Base-by-base conservation (phyloP, 202 grass and related monocot species). In the Cymbopogon flexuosus region DNA sequence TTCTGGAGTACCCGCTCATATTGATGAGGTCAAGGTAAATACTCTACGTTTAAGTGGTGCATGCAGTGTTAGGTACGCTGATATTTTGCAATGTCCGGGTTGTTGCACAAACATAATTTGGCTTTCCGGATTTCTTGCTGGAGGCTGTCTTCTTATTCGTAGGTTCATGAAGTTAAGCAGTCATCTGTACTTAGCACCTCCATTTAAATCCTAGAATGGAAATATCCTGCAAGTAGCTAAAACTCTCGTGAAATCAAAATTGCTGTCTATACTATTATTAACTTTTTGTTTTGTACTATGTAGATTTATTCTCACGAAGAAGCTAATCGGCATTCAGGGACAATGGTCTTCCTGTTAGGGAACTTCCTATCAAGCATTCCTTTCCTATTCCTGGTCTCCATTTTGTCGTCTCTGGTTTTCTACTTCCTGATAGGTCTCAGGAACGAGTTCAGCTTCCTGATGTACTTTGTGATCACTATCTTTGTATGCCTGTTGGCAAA, bases 401-500 rank as follows among this genome's bases (percentile, higher is more conserved):
- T 97, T 71, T 87, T 88, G 3, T 91, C 90, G 0, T 87, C 94
- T 9, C 21, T 97, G 72, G 72, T 90, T 14, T 94, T 97, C 84
- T 97, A 97, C 88, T 97, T 94, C 79, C 76, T 94, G 23, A 58
- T 92, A 40, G 94, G 94, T 29, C 74, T 97, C 31, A 97, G 90
- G 85, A 89, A 87, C 36, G 94, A 97, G 75, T 97, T 97, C 67
- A 89, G 71, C 79, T 83, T 93, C 58, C 79, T 94, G 47, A 89
- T 97, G 88, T 97, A 97, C 75, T 94, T 97, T 67, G 82, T 93
- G 51, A 19, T 88, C 64, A 93, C 87, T 11, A 76, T 97, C 23
- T 97, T 97, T 76, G 86, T 89, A 86, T 92, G 91, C 72, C 65
- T 97, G 36, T 60, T 97, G 76, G 94, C 90, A 46, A 97, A 97